phyloP scores from a whole-genome alignment of 371 early-diverging fungal genomes.

The Smittium culicis region DNA sequence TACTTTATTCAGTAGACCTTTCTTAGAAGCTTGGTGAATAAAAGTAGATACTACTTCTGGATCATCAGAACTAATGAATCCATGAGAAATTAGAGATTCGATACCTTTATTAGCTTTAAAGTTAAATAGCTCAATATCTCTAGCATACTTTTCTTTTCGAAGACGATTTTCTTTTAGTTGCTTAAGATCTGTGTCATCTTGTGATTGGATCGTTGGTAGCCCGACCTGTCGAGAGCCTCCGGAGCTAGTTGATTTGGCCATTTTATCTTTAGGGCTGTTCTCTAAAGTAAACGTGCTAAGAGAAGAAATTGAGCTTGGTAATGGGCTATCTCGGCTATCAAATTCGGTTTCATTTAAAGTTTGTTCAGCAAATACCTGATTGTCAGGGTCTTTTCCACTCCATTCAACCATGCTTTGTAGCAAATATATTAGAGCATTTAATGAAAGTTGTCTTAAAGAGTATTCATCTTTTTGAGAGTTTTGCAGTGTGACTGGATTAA shows the following conservation, averaged over 20 bases:
- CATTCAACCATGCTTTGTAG: conserved; percentile 34
- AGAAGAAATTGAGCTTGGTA: too few relatives aligned
- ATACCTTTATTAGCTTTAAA: conserved; percentile 88
- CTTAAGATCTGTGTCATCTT: conserved; percentile 40
- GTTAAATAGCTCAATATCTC: conserved; percentile 70
- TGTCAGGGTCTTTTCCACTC: conserved; percentile 22
- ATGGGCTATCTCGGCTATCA: background rate
- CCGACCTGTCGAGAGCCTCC: background rate
- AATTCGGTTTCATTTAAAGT: background rate
- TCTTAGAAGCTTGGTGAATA: conserved; percentile 42
- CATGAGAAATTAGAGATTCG: conserved; percentile 45
- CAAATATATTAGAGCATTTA: conserved; percentile 27
- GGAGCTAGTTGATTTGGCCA: background rate
- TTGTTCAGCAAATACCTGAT: background rate
- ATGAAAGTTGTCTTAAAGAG: conserved; percentile 24
- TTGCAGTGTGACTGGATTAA: background rate
- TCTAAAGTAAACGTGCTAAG: too few relatives aligned
- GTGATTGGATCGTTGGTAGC: background rate
- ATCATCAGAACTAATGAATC: conserved; percentile 45
- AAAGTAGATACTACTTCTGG: conserved; percentile 52
- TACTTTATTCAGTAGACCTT: conserved; percentile 59
- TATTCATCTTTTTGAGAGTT: conserved; percentile 23
- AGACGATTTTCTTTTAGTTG: conserved; percentile 63
- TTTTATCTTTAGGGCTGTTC: background rate
- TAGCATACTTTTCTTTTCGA: conserved; percentile 60